Conservation (phyloP, 345 rosid genomes). For the Dipteronia dyeriana region DNA sequence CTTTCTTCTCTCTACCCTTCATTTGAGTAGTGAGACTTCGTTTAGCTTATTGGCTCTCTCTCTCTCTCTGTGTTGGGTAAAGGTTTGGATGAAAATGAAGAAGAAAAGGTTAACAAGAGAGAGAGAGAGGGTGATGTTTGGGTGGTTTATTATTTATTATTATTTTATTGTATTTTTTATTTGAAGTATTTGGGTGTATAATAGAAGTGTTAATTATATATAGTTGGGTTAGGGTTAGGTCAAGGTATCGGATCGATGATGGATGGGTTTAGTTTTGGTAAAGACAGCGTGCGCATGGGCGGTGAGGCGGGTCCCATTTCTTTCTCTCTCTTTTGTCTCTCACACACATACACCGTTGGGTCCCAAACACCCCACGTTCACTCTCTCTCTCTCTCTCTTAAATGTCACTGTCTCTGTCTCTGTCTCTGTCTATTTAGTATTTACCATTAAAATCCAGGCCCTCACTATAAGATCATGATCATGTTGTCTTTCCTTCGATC, state of each 20-base stretch:
- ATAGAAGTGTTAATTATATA: too few relatives aligned
- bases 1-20: conserved; percentile 12
- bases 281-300: conserved; percentile 75
- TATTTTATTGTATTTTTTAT: not conserved
- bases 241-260: conserved; percentile 45
- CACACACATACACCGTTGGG: conserved; percentile 33
- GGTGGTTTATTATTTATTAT: conserved; percentile 7
- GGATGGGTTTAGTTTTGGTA: conserved; percentile 56
- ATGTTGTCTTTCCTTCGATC: conserved; percentile 18
- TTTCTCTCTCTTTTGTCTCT: conserved; percentile 32
- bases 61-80: conserved; percentile 17
- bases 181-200: conserved; percentile 12
- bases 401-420: conserved; percentile 10
- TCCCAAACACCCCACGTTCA: conserved; percentile 34
- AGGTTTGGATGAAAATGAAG: conserved; percentile 42
- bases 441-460: conserved; percentile 14
- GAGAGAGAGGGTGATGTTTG: conserved; percentile 19
- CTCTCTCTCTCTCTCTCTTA: conserved; percentile 15
- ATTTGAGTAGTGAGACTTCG: conserved; percentile 12
- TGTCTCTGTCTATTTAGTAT: conserved; percentile 18
- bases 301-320: conserved; percentile 55
- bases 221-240: conserved; percentile 62
- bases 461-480: conserved; percentile 23
- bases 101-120: conserved; percentile 21
- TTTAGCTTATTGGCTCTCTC: conserved; percentile 3